Conservation (phyloP, 2,329 filamentous ascomycete genomes). For the Fonsecaea pedrosoi region DNA sequence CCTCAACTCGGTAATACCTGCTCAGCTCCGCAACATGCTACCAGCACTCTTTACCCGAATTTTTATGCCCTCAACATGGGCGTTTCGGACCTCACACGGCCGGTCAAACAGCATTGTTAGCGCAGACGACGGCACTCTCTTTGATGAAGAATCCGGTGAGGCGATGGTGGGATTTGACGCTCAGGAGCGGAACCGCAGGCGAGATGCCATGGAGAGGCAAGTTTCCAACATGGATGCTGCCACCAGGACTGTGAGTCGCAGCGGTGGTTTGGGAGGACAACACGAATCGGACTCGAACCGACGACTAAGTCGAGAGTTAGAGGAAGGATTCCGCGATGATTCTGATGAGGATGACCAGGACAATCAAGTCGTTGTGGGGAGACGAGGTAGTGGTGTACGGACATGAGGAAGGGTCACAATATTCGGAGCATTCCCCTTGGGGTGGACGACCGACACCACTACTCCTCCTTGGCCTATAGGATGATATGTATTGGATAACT, state of each 20-base stretch:
- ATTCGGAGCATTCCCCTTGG: background rate
- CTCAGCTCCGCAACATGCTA: constrained; percentile 50
- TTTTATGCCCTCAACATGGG: constrained; percentile 54
- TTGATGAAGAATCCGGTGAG: constrained; percentile 72
- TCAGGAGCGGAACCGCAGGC: constrained; percentile 50
- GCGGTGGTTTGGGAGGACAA: constrained; percentile 17
- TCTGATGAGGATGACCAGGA: constrained; percentile 65
- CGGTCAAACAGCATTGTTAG: constrained; percentile 44
- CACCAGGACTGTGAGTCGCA: constrained; percentile 38
- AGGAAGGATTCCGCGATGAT: constrained; percentile 76
- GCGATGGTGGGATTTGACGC: constrained; percentile 61
- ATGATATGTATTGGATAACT: background rate
- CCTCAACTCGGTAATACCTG: constrained; percentile 32
- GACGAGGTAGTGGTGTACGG: constrained; percentile 5
- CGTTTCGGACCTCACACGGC: constrained; percentile 42
- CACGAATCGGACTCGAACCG: constrained; percentile 54
- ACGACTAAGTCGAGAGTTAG: constrained; percentile 78
- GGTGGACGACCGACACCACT: background rate
- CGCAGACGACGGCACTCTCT: constrained; percentile 62
- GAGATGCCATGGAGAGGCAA: constrained; percentile 47
- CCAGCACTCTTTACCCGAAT: constrained; percentile 52
- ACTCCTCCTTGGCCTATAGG: background rate
- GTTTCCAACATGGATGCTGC: constrained; percentile 36
- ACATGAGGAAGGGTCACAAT: constrained; percentile 7
- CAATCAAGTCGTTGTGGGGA: constrained; percentile 36